Evolutionary conservation across 129 eudicot species (phyloP).

Genomic region (Dittrichia graveolens): DNA sequence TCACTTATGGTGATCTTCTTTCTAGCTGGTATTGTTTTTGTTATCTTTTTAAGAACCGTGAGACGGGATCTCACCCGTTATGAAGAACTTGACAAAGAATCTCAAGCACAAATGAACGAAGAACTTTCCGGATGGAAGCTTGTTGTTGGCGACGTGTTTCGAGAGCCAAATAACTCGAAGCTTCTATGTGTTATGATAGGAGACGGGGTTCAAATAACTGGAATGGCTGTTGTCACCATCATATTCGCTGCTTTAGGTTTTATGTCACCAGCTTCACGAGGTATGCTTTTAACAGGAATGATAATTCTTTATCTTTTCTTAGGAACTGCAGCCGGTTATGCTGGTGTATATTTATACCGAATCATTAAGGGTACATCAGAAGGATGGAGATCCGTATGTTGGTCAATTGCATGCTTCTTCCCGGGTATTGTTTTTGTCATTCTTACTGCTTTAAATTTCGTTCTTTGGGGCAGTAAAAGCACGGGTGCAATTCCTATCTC

Average conservation of each 20-base stretch:
- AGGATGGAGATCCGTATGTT: conserved; percentile 65
- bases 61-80: conserved; percentile 61
- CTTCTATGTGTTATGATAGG: conserved; percentile 57
- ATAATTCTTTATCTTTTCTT: conserved; percentile 22
- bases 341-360: conserved; percentile 24
- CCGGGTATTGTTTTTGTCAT: conserved; percentile 62
- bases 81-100: conserved; percentile 67
- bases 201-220: conserved; percentile 55
- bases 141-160: conserved; percentile 61
- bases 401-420: conserved; percentile 66
- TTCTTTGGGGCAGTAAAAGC: conserved; percentile 71
- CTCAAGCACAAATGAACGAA: conserved; percentile 73
- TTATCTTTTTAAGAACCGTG: conserved; percentile 58
- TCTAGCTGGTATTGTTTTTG: conserved; percentile 64
- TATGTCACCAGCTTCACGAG: conserved; percentile 31
- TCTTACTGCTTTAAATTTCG: conserved; percentile 54
- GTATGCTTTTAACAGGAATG: conserved; percentile 34
- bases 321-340: conserved; percentile 11
- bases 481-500: conserved; percentile 69
- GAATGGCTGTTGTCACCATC: conserved; percentile 55
- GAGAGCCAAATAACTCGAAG: conserved; percentile 52
- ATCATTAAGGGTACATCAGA: conserved; percentile 58
- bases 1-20: conserved; percentile 61
- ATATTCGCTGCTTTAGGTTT: conserved; percentile 20
- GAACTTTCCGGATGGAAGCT: conserved; percentile 67